Base-by-base conservation (phyloP, 805 yeast genomes). In the Isabelozyma rhagii region DNA sequence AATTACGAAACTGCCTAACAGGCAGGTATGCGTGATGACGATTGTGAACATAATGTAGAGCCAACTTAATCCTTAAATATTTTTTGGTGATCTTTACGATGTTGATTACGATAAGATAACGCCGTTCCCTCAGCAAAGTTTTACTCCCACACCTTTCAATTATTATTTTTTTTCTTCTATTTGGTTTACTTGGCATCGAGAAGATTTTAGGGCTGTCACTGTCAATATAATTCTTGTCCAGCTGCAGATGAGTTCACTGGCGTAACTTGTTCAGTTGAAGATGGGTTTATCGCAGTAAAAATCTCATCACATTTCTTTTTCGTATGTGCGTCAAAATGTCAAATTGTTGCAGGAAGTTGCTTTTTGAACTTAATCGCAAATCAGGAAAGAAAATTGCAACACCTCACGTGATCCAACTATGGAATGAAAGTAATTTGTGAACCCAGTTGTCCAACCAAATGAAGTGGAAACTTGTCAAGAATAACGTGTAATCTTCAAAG, bases 371-470 rank as follows among this genome's bases (percentile, higher is more conserved):
- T 31, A 10, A 31, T 31, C 36, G 36, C 36, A 31, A 31, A 31
- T 31, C 8, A 31, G 36, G 25, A 41, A n/a, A 15, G 25, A 51
- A 40, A 38, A 61, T 62, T 58, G 63, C 67, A 59, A 58, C 66
- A 58, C 42, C 42, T 43, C 69, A 64, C 69, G 69, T 64, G 69
- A 52, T 3, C 6, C 25, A 21, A 6, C 25, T 2, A 21, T 21
- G 25, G 25, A 21, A 2, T 2, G 25, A 21, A 21, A 21, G 25
- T 3, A 21, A 5, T 3, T 21, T 21, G 6, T 21, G 25, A 6
- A 21, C 25, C 25, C 5, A 21, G 25, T 21, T 5, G 25, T 4
- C 25, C 25, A 21, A 31, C 36, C n/a, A 31, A 31, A 5, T 31
- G 36, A 21, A 21, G 5, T 4, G 25, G 25, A 21, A 21, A 21